phyloP scores from a whole-genome alignment of 805 yeast genomes.

The Yarrowia sp. region DNA sequence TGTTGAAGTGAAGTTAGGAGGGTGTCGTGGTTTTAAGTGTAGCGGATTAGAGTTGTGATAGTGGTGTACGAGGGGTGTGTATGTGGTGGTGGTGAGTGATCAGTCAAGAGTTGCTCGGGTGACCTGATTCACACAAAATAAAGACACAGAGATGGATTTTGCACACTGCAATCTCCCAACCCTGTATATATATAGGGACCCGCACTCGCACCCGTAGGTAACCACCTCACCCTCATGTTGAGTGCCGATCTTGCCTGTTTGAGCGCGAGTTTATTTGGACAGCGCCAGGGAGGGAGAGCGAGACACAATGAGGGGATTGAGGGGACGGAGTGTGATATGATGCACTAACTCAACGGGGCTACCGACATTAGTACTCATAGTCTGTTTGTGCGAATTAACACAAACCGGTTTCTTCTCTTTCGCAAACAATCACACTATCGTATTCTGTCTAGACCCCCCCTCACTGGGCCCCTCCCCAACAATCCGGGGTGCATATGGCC shows the following conservation, averaged over 20 bases:
- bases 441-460: not conserved
- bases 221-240: not conserved
- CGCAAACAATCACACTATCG: not conserved
- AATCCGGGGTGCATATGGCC: constrained; percentile 25
- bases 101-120: not conserved
- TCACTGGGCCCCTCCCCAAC: constrained; percentile 16
- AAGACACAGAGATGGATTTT: not conserved
- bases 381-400: no score
- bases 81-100: not conserved
- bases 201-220: not conserved
- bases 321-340: not conserved
- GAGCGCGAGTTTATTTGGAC: constrained; percentile 17
- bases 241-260: constrained; percentile 21
- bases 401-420: no score
- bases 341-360: no score
- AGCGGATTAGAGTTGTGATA: constrained; percentile 5
- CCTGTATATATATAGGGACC: not conserved
- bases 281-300: not conserved
- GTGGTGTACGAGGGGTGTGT: not conserved
- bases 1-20: not conserved
- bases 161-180: no score
- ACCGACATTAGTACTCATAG: no score
- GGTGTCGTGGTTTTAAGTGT: constrained; percentile 4
- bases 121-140: not conserved
- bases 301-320: not conserved